These are phyloP conservation scores for Zanthoxylum bungeanum DNA, from an alignment of 345 rosid genomes.

Conservation along the genomic window DNA sequence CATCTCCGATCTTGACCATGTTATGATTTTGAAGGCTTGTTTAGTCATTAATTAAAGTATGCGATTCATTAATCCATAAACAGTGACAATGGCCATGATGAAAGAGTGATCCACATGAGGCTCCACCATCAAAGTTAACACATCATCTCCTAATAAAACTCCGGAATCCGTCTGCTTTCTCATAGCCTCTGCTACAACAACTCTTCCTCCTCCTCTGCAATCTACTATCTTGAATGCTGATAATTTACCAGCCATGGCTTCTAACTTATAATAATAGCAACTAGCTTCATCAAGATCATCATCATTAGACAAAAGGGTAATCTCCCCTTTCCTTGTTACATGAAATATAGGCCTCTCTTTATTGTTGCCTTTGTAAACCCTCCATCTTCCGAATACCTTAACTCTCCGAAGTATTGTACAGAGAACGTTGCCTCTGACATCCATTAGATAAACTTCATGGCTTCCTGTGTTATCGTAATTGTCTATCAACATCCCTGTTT, in stretches of 20 bases:
- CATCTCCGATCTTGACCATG: no score
- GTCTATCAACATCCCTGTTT: constrained; percentile 47
- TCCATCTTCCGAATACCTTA: constrained; percentile 30
- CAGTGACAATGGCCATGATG: constrained; percentile 33
- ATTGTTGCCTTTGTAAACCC: constrained; percentile 25
- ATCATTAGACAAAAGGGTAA: constrained; percentile 14
- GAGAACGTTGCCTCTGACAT: constrained; percentile 51
- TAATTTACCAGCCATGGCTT: constrained; percentile 15
- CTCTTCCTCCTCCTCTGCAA: constrained; percentile 16
- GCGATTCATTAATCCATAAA: constrained; percentile 36
- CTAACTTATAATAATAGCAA: constrained; percentile 15
- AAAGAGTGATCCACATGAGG: constrained; percentile 30
- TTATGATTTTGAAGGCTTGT: no score
- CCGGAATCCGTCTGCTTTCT: constrained; percentile 34
- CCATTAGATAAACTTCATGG: no score
- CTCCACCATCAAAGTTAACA: constrained; percentile 35
- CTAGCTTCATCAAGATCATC: background rate
- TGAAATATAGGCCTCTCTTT: constrained; percentile 31
- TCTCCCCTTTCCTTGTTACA: constrained; percentile 24
- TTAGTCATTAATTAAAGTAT: no score
- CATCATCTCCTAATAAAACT: constrained; percentile 40
- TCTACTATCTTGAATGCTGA: constrained; percentile 31
- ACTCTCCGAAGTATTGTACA: constrained; percentile 51
- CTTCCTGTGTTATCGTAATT: no score
- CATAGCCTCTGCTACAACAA: constrained; percentile 43